Conservation (phyloP, 2,329 filamentous ascomycete species). For the Pestalotiopsis sp. region DNA sequence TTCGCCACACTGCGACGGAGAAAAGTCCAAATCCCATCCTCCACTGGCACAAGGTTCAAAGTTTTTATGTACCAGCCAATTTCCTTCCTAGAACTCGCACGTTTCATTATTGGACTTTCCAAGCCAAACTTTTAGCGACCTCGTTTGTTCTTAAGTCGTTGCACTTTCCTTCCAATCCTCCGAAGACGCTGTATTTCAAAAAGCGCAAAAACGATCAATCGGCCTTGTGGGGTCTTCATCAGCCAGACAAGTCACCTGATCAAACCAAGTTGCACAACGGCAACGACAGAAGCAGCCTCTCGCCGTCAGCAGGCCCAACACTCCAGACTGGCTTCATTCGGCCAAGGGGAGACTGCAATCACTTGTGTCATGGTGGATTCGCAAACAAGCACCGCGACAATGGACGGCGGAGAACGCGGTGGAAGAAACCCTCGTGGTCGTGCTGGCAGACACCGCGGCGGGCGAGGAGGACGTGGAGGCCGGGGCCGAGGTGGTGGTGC, state of each 20-base stretch:
- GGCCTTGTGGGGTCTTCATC: too few species aligned
- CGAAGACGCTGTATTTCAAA: conserved; percentile 51
- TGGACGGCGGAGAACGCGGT: neutral
- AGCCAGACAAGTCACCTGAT: neutral
- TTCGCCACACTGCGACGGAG: conserved; percentile 7
- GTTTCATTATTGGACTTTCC: neutral
- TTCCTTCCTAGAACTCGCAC: neutral
- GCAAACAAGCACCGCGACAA: neutral
- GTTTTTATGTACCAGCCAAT: neutral
- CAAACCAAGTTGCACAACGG: neutral
- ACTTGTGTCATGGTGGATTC: neutral
- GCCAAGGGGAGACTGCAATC: too few species aligned
- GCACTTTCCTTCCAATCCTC: conserved; percentile 19
- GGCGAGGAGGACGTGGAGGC: conserved; percentile 1
- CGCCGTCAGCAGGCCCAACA: neutral
- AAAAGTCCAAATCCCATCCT: neutral
- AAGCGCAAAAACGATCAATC: conserved; percentile 37
- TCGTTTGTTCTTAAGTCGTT: neutral
- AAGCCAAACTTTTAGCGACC: neutral
- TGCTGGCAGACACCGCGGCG: conserved; percentile 1
- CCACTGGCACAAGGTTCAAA: neutral
- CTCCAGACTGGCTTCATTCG: neutral
- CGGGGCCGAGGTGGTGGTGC: conserved; percentile 5
- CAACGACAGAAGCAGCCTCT: neutral
- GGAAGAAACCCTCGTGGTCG: conserved; percentile 2